Base-by-base conservation (phyloP, 176 grass and related monocot species). In the Rhynchospora pubera region DNA sequence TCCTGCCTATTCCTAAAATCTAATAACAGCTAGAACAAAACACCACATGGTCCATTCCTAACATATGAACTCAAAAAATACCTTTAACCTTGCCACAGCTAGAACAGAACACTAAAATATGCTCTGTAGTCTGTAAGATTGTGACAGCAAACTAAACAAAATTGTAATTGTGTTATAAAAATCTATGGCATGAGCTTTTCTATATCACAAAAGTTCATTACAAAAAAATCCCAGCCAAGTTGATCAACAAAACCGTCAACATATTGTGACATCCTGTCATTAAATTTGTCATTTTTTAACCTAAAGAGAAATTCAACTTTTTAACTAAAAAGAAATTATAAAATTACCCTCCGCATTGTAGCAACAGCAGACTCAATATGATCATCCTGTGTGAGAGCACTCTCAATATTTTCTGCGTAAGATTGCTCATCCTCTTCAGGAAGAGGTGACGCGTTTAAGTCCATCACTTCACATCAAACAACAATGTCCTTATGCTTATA, bases 401-500 rank as follows among this genome's bases (percentile, higher is more conserved):
- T 85, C 74, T 88, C 96, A 16, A 62, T 77, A 11, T 84, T 65
- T 43, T 88, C 87, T 72, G 89, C 89, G 32, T 91, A 93, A 79
- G 90, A 82, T 51, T 93, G 91, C 34, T 95, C 97, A 76, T 99
- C 97, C 65, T 99, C 97, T 43, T 99, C 97, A 15, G 97, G 97
- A 68, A 96, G 86, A 11, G 97, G 97, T 3, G 93, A 99, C 26
- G 93, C 97, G 7, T 96, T 99, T 64, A 99, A 87, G 88, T 99
- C 97, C 97, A 91, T 93, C 77, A 85, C 85, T 23, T 78, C 83
- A 84, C 83, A 66, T 70, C 55, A 52, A 76, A 30, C 55, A 44
- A 87, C 89, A 14, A 30, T 5, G 22, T 28, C 3, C 7, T 12
- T 51, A 55, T 53, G 72, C 13, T 76, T 52, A 5, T 22, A 9